These are phyloP conservation scores for Metschnikowia amazonensis DNA, from an alignment of 805 yeast species.

Conservation along the genomic window DNA sequence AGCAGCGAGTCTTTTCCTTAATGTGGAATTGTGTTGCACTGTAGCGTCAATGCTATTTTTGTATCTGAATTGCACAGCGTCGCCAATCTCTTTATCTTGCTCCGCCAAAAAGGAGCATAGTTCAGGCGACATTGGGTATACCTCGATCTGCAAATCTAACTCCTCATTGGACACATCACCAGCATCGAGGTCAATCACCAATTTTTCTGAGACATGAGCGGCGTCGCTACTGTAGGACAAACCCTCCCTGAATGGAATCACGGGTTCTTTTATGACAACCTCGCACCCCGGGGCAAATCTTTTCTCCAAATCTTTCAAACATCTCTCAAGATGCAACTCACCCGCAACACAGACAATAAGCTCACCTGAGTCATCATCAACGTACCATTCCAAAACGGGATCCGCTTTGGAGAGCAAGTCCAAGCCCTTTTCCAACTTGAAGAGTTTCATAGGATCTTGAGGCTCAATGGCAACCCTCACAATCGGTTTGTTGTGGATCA, in stretches of 20 bases:
- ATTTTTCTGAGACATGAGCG: conserved; percentile 10
- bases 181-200: conserved; percentile 14
- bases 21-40: conserved; percentile 6
- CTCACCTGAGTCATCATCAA: conserved; percentile 85
- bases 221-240: conserved; percentile 46
- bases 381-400: conserved; percentile 85
- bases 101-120: conserved; percentile 48
- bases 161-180: conserved; percentile 15
- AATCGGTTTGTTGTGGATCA: conserved; percentile 74
- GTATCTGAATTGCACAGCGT: conserved; percentile 21
- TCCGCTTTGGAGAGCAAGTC: conserved; percentile 80
- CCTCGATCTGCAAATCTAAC: conserved; percentile 50
- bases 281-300: conserved; percentile 86
- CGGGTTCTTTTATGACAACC: conserved; percentile 82
- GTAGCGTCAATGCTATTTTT: conserved; percentile 20
- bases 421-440: conserved; percentile 71
- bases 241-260: conserved; percentile 91
- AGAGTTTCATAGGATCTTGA: conserved; percentile 75
- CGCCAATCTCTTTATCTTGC: conserved; percentile 43
- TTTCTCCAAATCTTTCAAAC: conserved; percentile 84
- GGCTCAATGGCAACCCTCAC: conserved; percentile 97
- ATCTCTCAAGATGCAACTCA: conserved; percentile 91
- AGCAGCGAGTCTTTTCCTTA: conserved; percentile 14
- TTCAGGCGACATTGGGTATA: conserved; percentile 53
- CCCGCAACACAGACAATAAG: conserved; percentile 94